Evolutionary conservation across 75 land plant genomes (phyloP).

Genomic region (Cunninghamia lanceolata): DNA sequence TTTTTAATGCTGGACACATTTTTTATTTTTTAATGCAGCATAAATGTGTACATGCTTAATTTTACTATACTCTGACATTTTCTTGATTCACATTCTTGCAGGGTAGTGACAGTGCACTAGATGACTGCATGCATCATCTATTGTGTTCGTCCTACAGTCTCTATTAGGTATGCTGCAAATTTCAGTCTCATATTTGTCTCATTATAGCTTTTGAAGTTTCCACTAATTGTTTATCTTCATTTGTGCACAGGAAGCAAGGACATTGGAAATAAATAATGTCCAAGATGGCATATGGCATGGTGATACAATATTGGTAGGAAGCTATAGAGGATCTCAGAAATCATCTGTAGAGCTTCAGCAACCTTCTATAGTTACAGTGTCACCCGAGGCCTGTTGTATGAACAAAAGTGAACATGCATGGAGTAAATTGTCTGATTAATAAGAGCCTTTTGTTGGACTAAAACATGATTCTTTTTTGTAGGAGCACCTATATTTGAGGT

Average conservation of each 20-base stretch:
- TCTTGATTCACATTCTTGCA: too few relatives aligned
- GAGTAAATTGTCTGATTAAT: too few relatives aligned
- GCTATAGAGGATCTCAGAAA: conserved; percentile 27
- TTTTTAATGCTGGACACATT: neutral
- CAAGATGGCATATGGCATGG: conserved; percentile 83
- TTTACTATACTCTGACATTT: too few relatives aligned
- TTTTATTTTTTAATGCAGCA: neutral
- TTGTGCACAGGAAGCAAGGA: too few relatives aligned
- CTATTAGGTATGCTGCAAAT: conserved; percentile 50
- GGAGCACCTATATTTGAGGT: too few relatives aligned
- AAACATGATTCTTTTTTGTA: too few relatives aligned
- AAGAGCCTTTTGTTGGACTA: too few relatives aligned
- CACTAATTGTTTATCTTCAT: neutral
- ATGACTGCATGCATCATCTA: too few relatives aligned
- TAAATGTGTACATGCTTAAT: too few relatives aligned
- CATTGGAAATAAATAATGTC: too few relatives aligned
- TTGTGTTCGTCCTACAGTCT: conserved; percentile 78
- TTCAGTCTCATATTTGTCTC: neutral
- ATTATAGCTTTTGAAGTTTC: neutral
- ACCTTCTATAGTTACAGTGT: conserved; percentile 18
- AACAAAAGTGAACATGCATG: too few relatives aligned
- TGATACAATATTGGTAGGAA: conserved; percentile 78
- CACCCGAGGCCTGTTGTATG: conserved; percentile 25
- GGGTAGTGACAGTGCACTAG: too few relatives aligned
- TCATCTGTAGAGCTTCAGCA: conserved; percentile 22